A percentile compares a stretch with the other conserved stretches of the same genome.
phyloP scores from a whole-genome alignment of 179 eudicot species.

The Heliamphora pulchella region DNA sequence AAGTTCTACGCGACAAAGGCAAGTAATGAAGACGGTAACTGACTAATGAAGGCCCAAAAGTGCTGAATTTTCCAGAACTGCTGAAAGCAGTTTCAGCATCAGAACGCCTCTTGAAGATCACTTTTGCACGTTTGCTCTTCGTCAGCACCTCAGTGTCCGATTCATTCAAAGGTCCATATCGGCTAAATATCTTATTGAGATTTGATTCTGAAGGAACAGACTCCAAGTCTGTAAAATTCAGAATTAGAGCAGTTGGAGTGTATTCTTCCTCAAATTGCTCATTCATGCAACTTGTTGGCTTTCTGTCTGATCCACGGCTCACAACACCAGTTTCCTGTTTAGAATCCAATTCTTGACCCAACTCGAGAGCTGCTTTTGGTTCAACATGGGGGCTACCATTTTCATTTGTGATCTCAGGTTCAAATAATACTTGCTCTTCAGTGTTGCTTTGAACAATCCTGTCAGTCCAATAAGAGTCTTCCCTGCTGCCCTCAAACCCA shows the following conservation, averaged over 20 bases:
- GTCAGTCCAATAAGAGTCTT: conserved; percentile 43
- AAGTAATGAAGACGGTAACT: conserved; percentile 46
- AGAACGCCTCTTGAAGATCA: conserved; percentile 59
- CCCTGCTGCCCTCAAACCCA: conserved; percentile 24
- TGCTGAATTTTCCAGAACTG: conserved; percentile 63
- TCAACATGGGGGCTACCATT: conserved; percentile 8
- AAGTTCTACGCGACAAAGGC: conserved; percentile 16
- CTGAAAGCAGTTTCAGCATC: conserved; percentile 95
- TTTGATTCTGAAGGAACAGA: conserved; percentile 33
- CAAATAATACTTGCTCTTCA: conserved; percentile 28
- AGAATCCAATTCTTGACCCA: background rate
- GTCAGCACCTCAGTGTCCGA: conserved; percentile 50
- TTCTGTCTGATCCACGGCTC: conserved; percentile 9
- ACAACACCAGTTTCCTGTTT: conserved; percentile 10
- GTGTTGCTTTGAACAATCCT: conserved; percentile 23
- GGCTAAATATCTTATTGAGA: conserved; percentile 53
- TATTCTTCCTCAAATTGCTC: conserved; percentile 24
- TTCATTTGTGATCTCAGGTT: conserved; percentile 14
- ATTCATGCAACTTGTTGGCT: conserved; percentile 10
- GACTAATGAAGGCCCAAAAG: conserved; percentile 58
- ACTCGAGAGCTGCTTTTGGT: conserved; percentile 13
- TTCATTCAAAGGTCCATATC: conserved; percentile 64
- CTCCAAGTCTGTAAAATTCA: conserved; percentile 30
- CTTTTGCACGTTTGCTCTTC: conserved; percentile 61
- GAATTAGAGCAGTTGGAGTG: conserved; percentile 33